phyloP scores from a whole-genome alignment of 306 rosid genomes.

The Sicyos baderoa region DNA sequence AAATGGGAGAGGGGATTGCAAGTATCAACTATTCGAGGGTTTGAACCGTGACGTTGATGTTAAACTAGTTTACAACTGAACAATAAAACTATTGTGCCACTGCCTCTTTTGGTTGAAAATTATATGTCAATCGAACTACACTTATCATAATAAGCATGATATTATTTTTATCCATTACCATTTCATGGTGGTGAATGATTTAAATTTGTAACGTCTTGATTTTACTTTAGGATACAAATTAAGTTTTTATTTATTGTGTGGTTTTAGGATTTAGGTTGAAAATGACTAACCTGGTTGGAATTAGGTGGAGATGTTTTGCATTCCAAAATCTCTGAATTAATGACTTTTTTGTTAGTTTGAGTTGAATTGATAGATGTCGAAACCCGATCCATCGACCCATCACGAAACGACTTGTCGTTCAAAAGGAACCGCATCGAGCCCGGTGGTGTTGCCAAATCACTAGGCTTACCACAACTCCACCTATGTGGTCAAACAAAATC shows the following conservation, averaged over 20 bases:
- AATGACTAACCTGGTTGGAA: slow-evolving; percentile 51
- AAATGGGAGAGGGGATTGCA: too few relatives aligned
- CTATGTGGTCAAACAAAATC: not conserved
- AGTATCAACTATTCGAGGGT: too few relatives aligned
- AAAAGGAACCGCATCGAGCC: slow-evolving; percentile 73
- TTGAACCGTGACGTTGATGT: too few relatives aligned
- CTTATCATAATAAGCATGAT: too few relatives aligned
- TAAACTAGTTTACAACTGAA: too few relatives aligned
- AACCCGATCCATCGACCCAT: slow-evolving; percentile 38
- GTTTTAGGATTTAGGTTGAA: not conserved
- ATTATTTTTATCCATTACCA: too few relatives aligned
- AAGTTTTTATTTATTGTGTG: not conserved
- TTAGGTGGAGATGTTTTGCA: slow-evolving; percentile 23
- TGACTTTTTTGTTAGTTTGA: slow-evolving; percentile 25
- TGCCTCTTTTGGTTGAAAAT: too few relatives aligned
- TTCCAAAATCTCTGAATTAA: slow-evolving; percentile 12
- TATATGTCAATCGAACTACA: too few relatives aligned
- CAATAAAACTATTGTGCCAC: too few relatives aligned
- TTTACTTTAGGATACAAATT: too few relatives aligned
- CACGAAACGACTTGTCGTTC: slow-evolving; percentile 31
- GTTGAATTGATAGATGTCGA: slow-evolving; percentile 22
- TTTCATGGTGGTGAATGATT: too few relatives aligned
- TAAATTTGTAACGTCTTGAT: too few relatives aligned
- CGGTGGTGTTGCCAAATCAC: slow-evolving; percentile 40
- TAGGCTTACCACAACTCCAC: slow-evolving; percentile 35